Conservation (phyloP, 495 filamentous ascomycete species). For the Bacidia gigantensis region DNA sequence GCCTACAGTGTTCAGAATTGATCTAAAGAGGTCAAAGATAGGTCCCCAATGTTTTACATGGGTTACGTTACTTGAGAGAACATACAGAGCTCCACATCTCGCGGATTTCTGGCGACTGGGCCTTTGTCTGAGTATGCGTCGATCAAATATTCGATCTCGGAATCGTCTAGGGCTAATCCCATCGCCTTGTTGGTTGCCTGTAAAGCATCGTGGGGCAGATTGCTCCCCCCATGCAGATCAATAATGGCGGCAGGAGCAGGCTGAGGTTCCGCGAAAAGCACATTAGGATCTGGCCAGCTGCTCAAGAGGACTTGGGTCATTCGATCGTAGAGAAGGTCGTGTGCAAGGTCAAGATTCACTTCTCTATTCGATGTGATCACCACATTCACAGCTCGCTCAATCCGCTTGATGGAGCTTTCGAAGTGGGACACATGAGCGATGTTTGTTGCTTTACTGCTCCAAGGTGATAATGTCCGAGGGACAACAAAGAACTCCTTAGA, state of each 20-base stretch:
- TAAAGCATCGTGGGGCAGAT: constrained; percentile 53
- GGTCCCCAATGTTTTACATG: not conserved
- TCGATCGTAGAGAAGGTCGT: constrained; percentile 69
- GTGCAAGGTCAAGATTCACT: constrained; percentile 27
- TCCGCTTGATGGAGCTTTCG: constrained; percentile 54
- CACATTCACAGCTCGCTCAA: constrained; percentile 73
- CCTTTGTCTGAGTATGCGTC: constrained; percentile 65
- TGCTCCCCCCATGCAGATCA: constrained; percentile 46
- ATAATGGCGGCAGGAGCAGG: constrained; percentile 59
- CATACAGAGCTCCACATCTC: constrained; percentile 96
- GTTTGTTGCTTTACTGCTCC: constrained; percentile 90
- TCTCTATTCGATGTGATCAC: constrained; percentile 44
- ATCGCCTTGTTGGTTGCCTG: constrained; percentile 68
- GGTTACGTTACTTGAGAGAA: constrained; percentile 74
- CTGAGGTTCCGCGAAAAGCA: constrained; percentile 67
- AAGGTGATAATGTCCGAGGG: constrained; percentile 87
- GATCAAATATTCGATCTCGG: constrained; percentile 88
- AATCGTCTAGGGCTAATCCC: constrained; percentile 74
- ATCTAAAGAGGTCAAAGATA: not conserved
- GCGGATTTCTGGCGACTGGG: constrained; percentile 51
- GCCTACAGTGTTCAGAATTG: constrained; percentile 46
- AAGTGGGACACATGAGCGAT: constrained; percentile 89
- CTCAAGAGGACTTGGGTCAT: constrained; percentile 75
- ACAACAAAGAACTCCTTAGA: constrained; percentile 45
- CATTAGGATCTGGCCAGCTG: constrained; percentile 48